Base-by-base conservation (phyloP, 225 moss, liverwort and hornwort genomes). In the Climacium dendroides region DNA sequence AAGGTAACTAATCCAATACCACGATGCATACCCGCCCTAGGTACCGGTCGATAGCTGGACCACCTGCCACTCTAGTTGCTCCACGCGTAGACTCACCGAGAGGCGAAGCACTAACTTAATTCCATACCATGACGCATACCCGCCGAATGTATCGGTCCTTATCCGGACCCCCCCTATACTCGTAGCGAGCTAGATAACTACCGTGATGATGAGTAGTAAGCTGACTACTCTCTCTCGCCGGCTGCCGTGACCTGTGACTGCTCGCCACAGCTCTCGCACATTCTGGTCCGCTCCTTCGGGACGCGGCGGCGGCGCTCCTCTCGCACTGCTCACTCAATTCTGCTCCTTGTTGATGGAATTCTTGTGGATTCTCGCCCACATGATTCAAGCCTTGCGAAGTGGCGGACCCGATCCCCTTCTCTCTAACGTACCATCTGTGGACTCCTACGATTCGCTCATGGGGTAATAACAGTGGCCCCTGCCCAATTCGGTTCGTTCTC, bases 261-360 rank as follows among this genome's bases (percentile, higher is more conserved):
- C 63, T 22, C 57, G 50, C 83, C 45, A 6, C 23, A 13, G 59
- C 76, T 73, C 88, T 90, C 80, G 87, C 90, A 78, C 90, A 85
- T 90, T 90, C 87, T 93, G 80, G 90, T 90, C 93, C 90, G 91
- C 93, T 93, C 87, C 91, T 93, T 85, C 43, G 83, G 90, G 90
- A 91, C 90, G 93, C 93, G 93, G 93, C 93, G 87, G 78, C 77
- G 82, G 82, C 82, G 82, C n/a, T 50, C 63, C 61, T 54, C 80
- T 62, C 62, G 39, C 53, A 66, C 85, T 66, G 85, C 79, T 54
- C 77, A 34, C 43, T 78, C 54, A 65, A 86, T 88, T 88, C 74
- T 50, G 50, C 50, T 86, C 17, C 43, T 5, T 57, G 70, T 61
- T 58, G 11, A 84, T 30, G 71, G 48, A 18, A 64, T 75, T 80